Conservation (phyloP, 768 basidiomycete species). For the Lepiota brunneoincarnata region DNA sequence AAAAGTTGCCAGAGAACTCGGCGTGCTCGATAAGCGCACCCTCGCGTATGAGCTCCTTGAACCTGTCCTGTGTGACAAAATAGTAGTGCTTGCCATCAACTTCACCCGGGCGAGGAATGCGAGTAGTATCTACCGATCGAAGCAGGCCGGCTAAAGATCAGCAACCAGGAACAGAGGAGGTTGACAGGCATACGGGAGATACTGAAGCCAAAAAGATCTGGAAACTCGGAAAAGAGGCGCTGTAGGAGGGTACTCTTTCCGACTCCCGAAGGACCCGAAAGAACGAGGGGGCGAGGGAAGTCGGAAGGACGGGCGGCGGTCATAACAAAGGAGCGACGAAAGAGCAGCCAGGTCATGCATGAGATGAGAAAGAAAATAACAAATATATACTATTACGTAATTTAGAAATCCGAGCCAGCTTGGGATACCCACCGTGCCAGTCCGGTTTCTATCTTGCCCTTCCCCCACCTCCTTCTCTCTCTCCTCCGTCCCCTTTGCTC, state of each 20-base stretch:
- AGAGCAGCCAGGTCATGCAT: neutral
- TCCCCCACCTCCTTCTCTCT: constrained; percentile 4
- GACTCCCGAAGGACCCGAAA: constrained; percentile 91
- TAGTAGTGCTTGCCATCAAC: constrained; percentile 82
- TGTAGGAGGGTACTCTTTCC: constrained; percentile 91
- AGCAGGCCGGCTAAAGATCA: constrained; percentile 12
- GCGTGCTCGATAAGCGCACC: constrained; percentile 92
- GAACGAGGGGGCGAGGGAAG: constrained; percentile 73
- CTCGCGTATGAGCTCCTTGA: constrained; percentile 63
- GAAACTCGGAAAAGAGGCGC: constrained; percentile 76
- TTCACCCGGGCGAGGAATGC: constrained; percentile 80
- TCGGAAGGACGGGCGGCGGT: constrained; percentile 9
- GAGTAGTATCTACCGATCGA: constrained; percentile 74
- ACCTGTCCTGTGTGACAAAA: constrained; percentile 72
- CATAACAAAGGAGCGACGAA: neutral
- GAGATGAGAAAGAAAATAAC: neutral
- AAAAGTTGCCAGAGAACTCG: constrained; percentile 88
- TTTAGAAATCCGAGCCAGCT: neutral
- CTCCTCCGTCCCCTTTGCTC: neutral
- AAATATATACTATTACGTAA: constrained; percentile 8
- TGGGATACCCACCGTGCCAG: neutral
- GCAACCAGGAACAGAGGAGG: constrained; percentile 12
- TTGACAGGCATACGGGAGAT: constrained; percentile 71
- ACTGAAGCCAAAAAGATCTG: constrained; percentile 87
- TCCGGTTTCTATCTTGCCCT: constrained; percentile 6